Conservation (phyloP, 2,329 filamentous ascomycete species). For the Fusarium sp. region DNA sequence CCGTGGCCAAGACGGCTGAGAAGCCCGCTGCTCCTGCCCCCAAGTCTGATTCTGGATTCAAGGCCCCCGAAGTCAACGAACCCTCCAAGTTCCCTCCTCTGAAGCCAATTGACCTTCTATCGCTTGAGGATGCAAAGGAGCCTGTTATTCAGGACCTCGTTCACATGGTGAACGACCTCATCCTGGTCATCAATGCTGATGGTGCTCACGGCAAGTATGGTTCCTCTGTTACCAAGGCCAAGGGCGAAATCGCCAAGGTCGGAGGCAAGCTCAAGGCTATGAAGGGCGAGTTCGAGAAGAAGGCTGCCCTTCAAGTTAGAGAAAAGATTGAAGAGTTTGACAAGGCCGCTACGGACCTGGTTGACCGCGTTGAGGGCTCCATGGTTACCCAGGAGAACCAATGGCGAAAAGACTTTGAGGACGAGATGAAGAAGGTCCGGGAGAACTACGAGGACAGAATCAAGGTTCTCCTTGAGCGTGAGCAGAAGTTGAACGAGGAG, state of each 20-base stretch:
- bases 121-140: conserved; percentile 82
- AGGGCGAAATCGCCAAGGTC: conserved; percentile 83
- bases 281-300: conserved; percentile 77
- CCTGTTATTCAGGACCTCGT: conserved; percentile 93
- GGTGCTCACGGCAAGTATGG: conserved; percentile 83
- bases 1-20: conserved; percentile 52
- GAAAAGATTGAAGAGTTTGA: conserved; percentile 85
- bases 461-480: conserved; percentile 82
- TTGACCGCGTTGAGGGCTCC: conserved; percentile 86
- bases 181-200: conserved; percentile 92
- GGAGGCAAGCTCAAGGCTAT: conserved; percentile 83
- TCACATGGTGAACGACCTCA: conserved; percentile 96
- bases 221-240: conserved; percentile 85
- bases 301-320: conserved; percentile 82
- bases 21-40: conserved; percentile 51
- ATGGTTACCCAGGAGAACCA: conserved; percentile 85
- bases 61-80: conserved; percentile 75
- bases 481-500: conserved; percentile 85
- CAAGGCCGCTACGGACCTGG: conserved; percentile 86
- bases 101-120: conserved; percentile 82
- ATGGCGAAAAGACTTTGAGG: conserved; percentile 89
- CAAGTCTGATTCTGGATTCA: conserved; percentile 57
- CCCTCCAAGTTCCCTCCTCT: conserved; percentile 75
- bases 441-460: conserved; percentile 85
- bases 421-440: conserved; percentile 85